phyloP scores from a whole-genome alignment of 306 rosid species.

The Sicyos edulis region DNA sequence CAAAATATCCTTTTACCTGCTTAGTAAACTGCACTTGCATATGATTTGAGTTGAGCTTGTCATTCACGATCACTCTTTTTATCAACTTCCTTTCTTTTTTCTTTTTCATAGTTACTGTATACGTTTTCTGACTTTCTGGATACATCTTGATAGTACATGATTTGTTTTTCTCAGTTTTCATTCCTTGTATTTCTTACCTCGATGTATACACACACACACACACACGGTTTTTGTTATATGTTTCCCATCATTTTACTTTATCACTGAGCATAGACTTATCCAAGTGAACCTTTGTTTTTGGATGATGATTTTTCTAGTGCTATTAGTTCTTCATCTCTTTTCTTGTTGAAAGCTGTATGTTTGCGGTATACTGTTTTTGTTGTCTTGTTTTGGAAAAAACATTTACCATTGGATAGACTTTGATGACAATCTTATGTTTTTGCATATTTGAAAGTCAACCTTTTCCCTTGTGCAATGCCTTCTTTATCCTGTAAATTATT shows the following conservation, averaged over 20 bases:
- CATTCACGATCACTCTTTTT: background rate
- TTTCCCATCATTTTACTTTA: slow-evolving; percentile 2
- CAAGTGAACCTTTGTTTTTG: no score
- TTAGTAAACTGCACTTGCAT: background rate
- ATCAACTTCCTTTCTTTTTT: background rate
- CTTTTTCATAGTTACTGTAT: background rate
- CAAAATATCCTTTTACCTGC: background rate
- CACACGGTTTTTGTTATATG: background rate
- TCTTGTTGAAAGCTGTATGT: background rate
- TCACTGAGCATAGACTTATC: background rate
- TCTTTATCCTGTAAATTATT: background rate
- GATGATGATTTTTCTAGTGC: no score
- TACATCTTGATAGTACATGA: no score
- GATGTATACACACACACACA: no score
- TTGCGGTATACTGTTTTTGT: background rate
- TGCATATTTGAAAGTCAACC: background rate
- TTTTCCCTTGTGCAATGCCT: background rate
- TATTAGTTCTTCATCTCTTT: no score
- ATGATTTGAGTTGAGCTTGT: slow-evolving; percentile 12
- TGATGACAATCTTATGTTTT: background rate
- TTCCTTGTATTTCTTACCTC: no score
- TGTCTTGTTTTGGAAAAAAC: background rate
- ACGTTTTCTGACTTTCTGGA: no score
- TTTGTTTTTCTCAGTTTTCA: no score
- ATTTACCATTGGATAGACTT: background rate